phyloP scores from a whole-genome alignment of 768 basidiomycete genomes.

The Hygrophoropsis aurantiaca region DNA sequence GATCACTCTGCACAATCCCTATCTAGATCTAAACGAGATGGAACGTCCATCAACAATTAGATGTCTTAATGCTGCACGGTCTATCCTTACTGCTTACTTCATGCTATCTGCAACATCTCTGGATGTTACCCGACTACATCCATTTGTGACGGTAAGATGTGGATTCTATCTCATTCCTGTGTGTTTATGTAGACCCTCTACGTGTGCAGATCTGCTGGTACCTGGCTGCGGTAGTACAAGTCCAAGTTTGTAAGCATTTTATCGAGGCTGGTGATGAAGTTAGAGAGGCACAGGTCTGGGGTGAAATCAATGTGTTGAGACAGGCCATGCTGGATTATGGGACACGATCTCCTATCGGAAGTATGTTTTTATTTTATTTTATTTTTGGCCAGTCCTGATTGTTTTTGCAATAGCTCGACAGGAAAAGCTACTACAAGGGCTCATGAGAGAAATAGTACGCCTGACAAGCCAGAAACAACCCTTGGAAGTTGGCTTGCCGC shows the following conservation, averaged over 20 bases:
- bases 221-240: constrained; percentile 82
- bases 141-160: constrained; percentile 77
- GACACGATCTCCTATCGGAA: constrained; percentile 75
- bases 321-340: constrained; percentile 86
- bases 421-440: constrained; percentile 75
- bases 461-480: constrained; percentile 82
- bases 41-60: constrained; percentile 63
- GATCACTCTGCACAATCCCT: constrained; percentile 85
- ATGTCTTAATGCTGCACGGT: constrained; percentile 73
- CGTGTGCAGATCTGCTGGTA: constrained; percentile 80
- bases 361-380: constrained; percentile 43
- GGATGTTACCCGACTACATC: constrained; percentile 77
- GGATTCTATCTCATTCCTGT: too few relatives aligned
- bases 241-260: constrained; percentile 83
- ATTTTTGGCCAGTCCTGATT: constrained; percentile 4
- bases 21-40: constrained; percentile 72
- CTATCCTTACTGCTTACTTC: constrained; percentile 75
- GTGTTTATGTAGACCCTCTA: too few relatives aligned
- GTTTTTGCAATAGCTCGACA: constrained; percentile 60
- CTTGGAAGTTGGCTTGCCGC: constrained; percentile 74
- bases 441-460: constrained; percentile 83
- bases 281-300: constrained; percentile 79
- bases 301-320: constrained; percentile 81
- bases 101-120: constrained; percentile 78
- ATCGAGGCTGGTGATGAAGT: constrained; percentile 78